A percentile compares a stretch with the other conserved stretches of the same genome.
These are phyloP conservation scores for Diaporthe vaccinii DNA, from an alignment of 2,329 filamentous ascomycete genomes.

Conservation along the genomic window DNA sequence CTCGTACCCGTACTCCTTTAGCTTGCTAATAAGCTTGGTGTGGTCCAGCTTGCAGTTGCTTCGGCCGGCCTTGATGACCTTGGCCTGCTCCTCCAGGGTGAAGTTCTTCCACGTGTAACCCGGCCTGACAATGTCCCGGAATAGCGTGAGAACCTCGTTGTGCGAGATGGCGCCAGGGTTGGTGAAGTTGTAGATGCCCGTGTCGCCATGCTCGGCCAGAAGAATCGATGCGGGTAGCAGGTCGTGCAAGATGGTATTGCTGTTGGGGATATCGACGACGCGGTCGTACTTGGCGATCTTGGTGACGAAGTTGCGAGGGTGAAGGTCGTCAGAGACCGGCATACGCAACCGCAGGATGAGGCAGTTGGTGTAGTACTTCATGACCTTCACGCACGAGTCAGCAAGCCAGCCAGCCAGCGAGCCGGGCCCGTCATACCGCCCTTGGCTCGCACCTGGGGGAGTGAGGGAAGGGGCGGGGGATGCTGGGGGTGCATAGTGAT, in stretches of 20 bases:
- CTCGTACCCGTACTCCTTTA: constrained; percentile 69
- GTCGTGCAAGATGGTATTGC: constrained; percentile 75
- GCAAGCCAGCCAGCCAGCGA: neutral
- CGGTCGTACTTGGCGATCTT: constrained; percentile 76
- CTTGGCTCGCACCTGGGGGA: neutral
- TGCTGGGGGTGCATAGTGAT: neutral
- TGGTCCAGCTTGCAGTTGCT: constrained; percentile 77
- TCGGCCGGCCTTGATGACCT: constrained; percentile 76
- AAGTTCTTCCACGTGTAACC: constrained; percentile 76
- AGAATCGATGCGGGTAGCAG: constrained; percentile 73
- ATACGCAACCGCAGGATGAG: constrained; percentile 77
- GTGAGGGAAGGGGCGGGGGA: neutral
- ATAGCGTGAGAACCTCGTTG: constrained; percentile 75
- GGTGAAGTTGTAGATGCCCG: constrained; percentile 78
- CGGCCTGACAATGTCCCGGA: constrained; percentile 74
- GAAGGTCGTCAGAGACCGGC: constrained; percentile 77
- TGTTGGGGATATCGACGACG: constrained; percentile 78
- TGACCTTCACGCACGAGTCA: constrained; percentile 58
- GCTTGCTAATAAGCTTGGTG: constrained; percentile 71
- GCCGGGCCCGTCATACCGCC: neutral
- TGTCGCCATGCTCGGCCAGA: constrained; percentile 72
- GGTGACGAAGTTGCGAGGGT: constrained; percentile 77
- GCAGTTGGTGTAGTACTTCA: constrained; percentile 72
- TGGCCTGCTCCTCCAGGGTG: constrained; percentile 73
- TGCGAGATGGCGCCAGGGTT: constrained; percentile 80